Evolutionary conservation across 441 rosid species (phyloP).

Genomic region (Theobroma grandiflorum): DNA sequence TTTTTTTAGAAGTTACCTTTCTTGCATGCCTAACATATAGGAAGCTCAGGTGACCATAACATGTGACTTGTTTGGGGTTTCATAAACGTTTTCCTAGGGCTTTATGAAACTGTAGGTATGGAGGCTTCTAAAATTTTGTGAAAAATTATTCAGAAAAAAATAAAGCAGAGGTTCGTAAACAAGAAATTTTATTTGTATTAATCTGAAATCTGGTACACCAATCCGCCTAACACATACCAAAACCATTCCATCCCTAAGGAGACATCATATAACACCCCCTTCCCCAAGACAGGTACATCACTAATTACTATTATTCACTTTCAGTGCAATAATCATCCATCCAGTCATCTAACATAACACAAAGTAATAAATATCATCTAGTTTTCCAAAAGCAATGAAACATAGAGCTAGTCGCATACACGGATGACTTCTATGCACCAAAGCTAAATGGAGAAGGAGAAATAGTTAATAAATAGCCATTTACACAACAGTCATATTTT

Average conservation of each 20-base stretch:
- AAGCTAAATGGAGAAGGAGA: neutral
- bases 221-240: neutral
- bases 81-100: neutral
- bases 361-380: neutral
- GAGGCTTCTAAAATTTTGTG: neutral
- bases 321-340: neutral
- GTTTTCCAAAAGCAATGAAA: neutral
- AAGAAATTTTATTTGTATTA: neutral
- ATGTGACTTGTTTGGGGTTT: neutral
- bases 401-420: neutral
- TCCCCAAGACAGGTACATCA: neutral
- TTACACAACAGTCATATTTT: neutral
- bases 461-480: slow-evolving; percentile 1
- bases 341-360: slow-evolving; percentile 5
- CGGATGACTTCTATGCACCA: slow-evolving; percentile 7
- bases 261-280: neutral
- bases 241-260: slow-evolving; percentile 13
- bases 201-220: neutral
- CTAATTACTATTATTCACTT: neutral
- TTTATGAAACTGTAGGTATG: neutral
- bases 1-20: neutral
- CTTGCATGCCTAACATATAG: slow-evolving; percentile 5
- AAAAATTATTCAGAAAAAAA: neutral
- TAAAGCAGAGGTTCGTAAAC: neutral
- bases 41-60: neutral